Evolutionary conservation across 345 rosid species (phyloP).

Genomic region (thale cress (Arabidopsis thaliana)): TAIR10.1 NC_003070.9:26645501-26646000

Average conservation of each 20-base stretch:
- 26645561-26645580: not conserved
- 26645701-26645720: conserved; percentile 55
- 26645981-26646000: too few relatives aligned
- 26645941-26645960: conserved; percentile 49
- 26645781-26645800: not conserved
- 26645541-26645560: not conserved
- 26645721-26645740: conserved; percentile 19
- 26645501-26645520: conserved; percentile 58
- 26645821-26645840: conserved; percentile 76
- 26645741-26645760: not conserved
- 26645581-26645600: conserved; percentile 68
- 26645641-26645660: conserved; percentile 60
- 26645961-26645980: conserved; percentile 21
- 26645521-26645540: too few relatives aligned
- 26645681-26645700: conserved; percentile 66
- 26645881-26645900: conserved; percentile 66
- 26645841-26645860: conserved; percentile 63
- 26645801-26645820: conserved; percentile 55
- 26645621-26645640: conserved; percentile 52
- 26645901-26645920: conserved; percentile 85
- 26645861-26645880: conserved; percentile 67
- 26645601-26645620: conserved; percentile 73
- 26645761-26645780: not conserved
- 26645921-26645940: conserved; percentile 60
- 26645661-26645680: conserved; percentile 53